Conservation (phyloP, 768 basidiomycete genomes). For the Boletus pseudo-olivaceus region DNA sequence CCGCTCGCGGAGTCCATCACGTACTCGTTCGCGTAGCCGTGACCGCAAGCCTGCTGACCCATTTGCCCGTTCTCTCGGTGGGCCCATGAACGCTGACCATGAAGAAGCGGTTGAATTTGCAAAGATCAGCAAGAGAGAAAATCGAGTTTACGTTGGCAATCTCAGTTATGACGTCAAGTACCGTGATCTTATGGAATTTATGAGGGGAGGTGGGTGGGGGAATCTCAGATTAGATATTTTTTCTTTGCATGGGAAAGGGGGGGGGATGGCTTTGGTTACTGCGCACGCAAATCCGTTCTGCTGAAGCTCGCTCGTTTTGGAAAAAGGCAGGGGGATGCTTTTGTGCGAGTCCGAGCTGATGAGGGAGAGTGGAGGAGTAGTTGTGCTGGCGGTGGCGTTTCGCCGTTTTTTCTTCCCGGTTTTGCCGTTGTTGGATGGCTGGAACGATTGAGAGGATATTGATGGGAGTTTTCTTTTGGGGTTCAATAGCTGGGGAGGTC, state of each 20-base stretch:
- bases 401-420: constrained; percentile 38
- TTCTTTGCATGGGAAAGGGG: constrained; percentile 40
- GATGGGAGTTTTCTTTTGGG: constrained; percentile 90
- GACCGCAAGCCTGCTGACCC: constrained; percentile 59
- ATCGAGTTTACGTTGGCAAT: constrained; percentile 98
- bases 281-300: constrained; percentile 33
- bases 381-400: constrained; percentile 36
- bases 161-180: constrained; percentile 99
- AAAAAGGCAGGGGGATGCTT: constrained; percentile 32
- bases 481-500: constrained; percentile 97
- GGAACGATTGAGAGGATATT: constrained; percentile 79
- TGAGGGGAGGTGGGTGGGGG: constrained; percentile 99
- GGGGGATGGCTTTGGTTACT: constrained; percentile 26
- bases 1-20: constrained; percentile 52
- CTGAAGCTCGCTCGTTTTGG: constrained; percentile 34
- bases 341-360: constrained; percentile 35
- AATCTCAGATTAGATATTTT: constrained; percentile 58
- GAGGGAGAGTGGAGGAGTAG: constrained; percentile 33
- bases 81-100: constrained; percentile 85
- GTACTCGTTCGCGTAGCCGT: constrained; percentile 52
- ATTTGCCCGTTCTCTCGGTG: constrained; percentile 78
- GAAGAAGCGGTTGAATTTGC: constrained; percentile 95
- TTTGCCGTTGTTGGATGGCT: constrained; percentile 45
- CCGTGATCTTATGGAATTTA: constrained; percentile 98
- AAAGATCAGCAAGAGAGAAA: constrained; percentile 95